Evolutionary conservation across 2,329 filamentous ascomycete species (phyloP).

Genomic region (Pseudogymnoascus destructans): DNA sequence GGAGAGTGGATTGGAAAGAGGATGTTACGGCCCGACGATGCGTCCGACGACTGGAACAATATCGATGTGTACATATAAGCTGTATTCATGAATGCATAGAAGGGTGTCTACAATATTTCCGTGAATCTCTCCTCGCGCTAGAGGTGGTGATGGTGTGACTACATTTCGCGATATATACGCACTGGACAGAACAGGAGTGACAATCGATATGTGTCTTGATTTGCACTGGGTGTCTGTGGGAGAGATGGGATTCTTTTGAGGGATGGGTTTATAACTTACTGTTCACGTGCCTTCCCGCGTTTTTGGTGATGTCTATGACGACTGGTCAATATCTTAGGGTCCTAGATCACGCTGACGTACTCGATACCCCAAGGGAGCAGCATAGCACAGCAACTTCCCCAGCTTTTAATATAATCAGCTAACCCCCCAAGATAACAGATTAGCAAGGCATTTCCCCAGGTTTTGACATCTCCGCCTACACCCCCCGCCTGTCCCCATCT

Average conservation of each 20-base stretch:
- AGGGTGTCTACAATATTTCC: slow-evolving; percentile 2
- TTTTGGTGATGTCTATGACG: background rate
- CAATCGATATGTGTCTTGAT: background rate
- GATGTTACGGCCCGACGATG: slow-evolving; percentile 7
- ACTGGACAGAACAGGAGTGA: background rate
- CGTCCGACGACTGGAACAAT: slow-evolving; percentile 3
- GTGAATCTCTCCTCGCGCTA: background rate
- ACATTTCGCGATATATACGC: background rate
- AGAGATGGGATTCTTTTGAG: background rate
- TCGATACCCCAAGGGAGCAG: background rate
- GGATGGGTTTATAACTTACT: background rate
- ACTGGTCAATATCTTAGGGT: background rate
- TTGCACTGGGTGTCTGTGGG: background rate
- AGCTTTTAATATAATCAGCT: background rate
- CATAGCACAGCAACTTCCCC: background rate
- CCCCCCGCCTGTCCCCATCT: background rate
- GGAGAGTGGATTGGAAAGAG: background rate
- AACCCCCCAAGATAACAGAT: background rate
- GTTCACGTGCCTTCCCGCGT: background rate
- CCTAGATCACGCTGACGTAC: slow-evolving; percentile 3
- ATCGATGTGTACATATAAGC: slow-evolving; percentile 9
- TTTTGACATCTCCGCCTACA: background rate
- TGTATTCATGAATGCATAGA: slow-evolving; percentile 8
- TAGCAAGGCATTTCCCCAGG: background rate
- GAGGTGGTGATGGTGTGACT: background rate